These are phyloP conservation scores for sweet orange (Citrus sinensis) DNA, from an alignment of 345 rosid genomes.

Conservation along the genomic window DVS_A1.0 CM039167.1:10303501-10304000, in stretches of 20 bases:
- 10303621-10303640: background rate
- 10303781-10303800: background rate
- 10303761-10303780: background rate
- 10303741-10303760: conserved; percentile 15
- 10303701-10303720: background rate
- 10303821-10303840: background rate
- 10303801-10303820: background rate
- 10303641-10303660: background rate
- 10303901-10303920: no score
- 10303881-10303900: no score
- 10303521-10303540: background rate
- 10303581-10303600: conserved; percentile 11
- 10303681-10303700: background rate
- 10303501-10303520: conserved; percentile 13
- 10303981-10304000: background rate
- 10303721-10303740: conserved; percentile 7
- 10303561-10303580: background rate
- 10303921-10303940: accelerated
- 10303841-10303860: conserved; percentile 24
- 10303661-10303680: background rate
- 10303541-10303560: conserved; percentile 9
- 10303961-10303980: background rate
- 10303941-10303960: background rate
- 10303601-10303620: background rate
- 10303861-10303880: conserved; percentile 5